Evolutionary conservation across 768 basidiomycete species (phyloP), one percentile per base, ranked within the genome.

Genomic region (Tricholoma terreum): DNA sequence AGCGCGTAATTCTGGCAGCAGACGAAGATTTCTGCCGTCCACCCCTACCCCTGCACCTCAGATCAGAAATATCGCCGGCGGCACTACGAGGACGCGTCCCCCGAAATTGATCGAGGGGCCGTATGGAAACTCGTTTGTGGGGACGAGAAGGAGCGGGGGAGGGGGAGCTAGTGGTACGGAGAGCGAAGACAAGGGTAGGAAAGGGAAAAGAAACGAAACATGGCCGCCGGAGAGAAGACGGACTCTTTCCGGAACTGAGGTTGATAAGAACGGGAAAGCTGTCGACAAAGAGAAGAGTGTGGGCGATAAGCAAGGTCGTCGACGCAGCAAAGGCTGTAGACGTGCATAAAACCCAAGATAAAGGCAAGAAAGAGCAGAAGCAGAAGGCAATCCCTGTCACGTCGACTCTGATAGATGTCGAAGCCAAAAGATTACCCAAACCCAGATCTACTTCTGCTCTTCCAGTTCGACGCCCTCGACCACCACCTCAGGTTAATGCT

Each of bases 81-180:
- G 9, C 27, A 31, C 27, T 17, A 31, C 46, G n/a, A 49, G 46
- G 30, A 31, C 30, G 30, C 48, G 31, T 45, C 54, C 19, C 9
- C 61, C 50, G 55, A 58, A 57, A 58, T 59, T 73, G 12, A 52
- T 65, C 1, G 68, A 74, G 40, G 73, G 70, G n/a, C 65, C 68
- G 8, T 74, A 71, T 52, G 59, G 69, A 2, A 71, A 63, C 22
- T 56, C 61, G 7, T 69, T 71, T 48, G 57, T 60, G 3, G 61
- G 61, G 0, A 52, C 61, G 62, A 62, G 58, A 56, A 56, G 17
- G 59, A 57, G 33, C 42, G 22, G 46, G 38, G 21, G 58, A 52
- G 38, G 58, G 52, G 38, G 67, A n/a, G n/a, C n/a, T 45, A 63
- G 50, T 22, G 22, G 21, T 27, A 53, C 19, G 10, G 11, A 24